Evolutionary conservation across 805 yeast genomes (phyloP), one percentile per base, ranked within the genome.

Genomic region (Lipomyces mesembrius): DNA sequence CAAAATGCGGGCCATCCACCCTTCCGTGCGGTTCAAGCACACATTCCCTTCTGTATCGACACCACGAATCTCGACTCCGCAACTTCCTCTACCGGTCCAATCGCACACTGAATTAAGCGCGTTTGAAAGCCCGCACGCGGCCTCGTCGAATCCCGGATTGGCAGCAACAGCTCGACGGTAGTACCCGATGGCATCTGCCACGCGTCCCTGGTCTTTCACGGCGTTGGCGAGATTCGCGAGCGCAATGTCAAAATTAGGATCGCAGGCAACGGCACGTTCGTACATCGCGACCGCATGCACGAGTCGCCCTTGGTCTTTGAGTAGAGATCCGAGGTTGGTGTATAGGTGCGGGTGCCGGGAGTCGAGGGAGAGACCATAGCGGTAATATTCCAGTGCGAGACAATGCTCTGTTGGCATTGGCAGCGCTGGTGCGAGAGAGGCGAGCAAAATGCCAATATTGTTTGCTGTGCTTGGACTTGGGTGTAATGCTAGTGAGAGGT

Each of bases 301-400:
- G 7, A 74, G 58, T 0, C 71, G 55, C 11, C 79, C 79, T 51
- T 75, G 77, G 53, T 76, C 78, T 14, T 77, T 73, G 27, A 72
- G 69, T 2, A 76, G 67, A 7, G 79, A 75, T 7, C 79, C 79
- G 39, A 76, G 68, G 34, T 76, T 76, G 6, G 79, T 76, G 67
- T 76, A 74, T 8, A 76, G 67, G 64, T 76, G 79, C 2, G 79
- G 79, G 57, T 76, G 79, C n/a, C 71, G 72, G 11, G 74, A 59
- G 60, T 76, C 79, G 17, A 76, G 70, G 3, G 73, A 64, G 3
- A 76, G 72, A 1, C 79, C 79, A 56, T 67, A 75, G 32, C 64
- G 63, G 62, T 76, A 76, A 57, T 76, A 76, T 37, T 72, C 71
- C 8, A 75, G 46, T 3, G 79, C 78, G 35, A 76, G 69, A 32